Conservation (phyloP, 805 yeast genomes). For the Metschnikowia lochheadii region DNA sequence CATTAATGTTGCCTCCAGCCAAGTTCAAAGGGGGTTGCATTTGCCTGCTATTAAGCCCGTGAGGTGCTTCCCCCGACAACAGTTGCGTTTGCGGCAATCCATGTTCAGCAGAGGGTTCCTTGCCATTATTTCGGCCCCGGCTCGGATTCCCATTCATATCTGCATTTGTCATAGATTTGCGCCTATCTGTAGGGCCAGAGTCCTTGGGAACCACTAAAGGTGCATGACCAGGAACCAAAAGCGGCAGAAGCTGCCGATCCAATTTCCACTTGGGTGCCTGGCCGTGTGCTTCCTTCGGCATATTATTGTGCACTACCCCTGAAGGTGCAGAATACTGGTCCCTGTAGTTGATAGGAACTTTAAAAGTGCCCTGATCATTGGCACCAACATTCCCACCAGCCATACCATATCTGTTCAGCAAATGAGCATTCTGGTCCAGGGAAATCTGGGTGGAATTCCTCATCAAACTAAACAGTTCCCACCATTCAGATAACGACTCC, state of each 20-base stretch:
- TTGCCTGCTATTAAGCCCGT: neutral
- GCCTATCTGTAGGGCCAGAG: neutral
- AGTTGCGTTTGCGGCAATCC: neutral
- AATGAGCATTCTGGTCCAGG: neutral
- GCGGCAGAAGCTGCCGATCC: slow-evolving; percentile 1
- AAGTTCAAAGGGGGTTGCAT: neutral
- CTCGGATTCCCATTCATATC: neutral
- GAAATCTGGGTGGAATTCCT: neutral
- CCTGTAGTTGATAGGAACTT: slow-evolving; percentile 1
- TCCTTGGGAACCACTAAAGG: slow-evolving; percentile 2
- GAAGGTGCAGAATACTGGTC: neutral
- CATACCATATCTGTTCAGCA: neutral
- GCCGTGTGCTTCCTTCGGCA: neutral
- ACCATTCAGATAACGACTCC: slow-evolving; percentile 1
- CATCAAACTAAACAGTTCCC: slow-evolving; percentile 1
- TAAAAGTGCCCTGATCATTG: neutral
- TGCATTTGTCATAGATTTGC: neutral
- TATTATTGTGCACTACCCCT: neutral
- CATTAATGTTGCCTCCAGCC: neutral
- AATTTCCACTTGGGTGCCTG: neutral
- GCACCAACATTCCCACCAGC: neutral
- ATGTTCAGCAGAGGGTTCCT: neutral
- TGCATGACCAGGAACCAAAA: slow-evolving; percentile 3
- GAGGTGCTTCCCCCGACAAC: neutral
- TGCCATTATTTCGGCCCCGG: neutral